Conservation (phyloP, 1,284 basidiomycete genomes). For the Cutaneotrichosporon spelunceum region DNA sequence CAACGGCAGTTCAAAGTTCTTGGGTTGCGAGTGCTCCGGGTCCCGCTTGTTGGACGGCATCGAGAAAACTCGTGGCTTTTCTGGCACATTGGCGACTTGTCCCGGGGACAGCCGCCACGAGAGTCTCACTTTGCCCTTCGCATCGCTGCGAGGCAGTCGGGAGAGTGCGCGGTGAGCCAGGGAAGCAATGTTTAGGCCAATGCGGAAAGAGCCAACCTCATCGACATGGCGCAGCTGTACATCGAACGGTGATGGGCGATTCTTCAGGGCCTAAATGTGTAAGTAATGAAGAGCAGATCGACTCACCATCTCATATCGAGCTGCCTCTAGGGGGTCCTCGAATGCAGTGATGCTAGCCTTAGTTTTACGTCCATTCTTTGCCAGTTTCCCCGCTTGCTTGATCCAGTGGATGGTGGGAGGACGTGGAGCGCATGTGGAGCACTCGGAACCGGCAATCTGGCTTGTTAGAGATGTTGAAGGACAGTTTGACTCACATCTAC, state of each 20-base stretch:
- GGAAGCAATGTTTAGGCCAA: constrained; percentile 83
- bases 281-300: neutral
- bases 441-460: constrained; percentile 52
- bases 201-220: constrained; percentile 64
- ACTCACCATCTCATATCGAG: constrained; percentile 66
- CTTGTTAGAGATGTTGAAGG: constrained; percentile 29
- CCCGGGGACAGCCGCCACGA: constrained; percentile 76
- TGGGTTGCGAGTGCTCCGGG: constrained; percentile 70
- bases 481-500: constrained; percentile 29
- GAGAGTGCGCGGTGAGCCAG: constrained; percentile 82
- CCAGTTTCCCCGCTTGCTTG: constrained; percentile 42
- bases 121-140: constrained; percentile 57
- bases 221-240: constrained; percentile 74
- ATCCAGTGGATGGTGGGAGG: constrained; percentile 75
- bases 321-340: constrained; percentile 79
- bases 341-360: constrained; percentile 56
- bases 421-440: constrained; percentile 70
- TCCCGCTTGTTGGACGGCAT: constrained; percentile 77
- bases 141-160: constrained; percentile 64
- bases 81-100: constrained; percentile 48
- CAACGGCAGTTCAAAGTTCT: constrained; percentile 65
- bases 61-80: constrained; percentile 58
- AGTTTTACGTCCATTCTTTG: constrained; percentile 45
- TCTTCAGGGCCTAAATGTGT: constrained; percentile 65
- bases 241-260: constrained; percentile 79